Conservation (phyloP, 345 rosid genomes). For the Litchi chinensis region DNA sequence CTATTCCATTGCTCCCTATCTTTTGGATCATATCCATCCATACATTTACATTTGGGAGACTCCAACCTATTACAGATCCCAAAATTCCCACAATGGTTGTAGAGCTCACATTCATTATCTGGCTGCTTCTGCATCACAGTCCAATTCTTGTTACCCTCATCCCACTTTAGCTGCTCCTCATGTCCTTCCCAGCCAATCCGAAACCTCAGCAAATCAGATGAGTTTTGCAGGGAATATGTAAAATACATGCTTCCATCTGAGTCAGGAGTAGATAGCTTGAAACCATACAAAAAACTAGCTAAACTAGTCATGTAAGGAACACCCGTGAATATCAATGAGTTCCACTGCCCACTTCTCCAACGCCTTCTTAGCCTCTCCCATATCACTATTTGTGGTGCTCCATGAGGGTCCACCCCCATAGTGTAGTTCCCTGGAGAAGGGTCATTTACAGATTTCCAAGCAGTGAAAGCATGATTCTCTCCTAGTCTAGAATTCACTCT, state of each 20-base stretch:
- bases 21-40: conserved; percentile 52
- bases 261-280: conserved; percentile 42
- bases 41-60: conserved; percentile 49
- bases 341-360: conserved; percentile 93
- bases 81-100: conserved; percentile 73
- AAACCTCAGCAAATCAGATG: conserved; percentile 55
- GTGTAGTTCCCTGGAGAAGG: conserved; percentile 67
- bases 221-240: conserved; percentile 47
- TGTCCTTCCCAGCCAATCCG: conserved; percentile 46
- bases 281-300: conserved; percentile 51
- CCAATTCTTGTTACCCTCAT: conserved; percentile 43
- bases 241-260: conserved; percentile 50
- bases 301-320: conserved; percentile 44
- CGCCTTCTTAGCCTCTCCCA: conserved; percentile 51
- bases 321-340: conserved; percentile 55
- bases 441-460: conserved; percentile 64
- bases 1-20: conserved; percentile 30
- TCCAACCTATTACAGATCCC: conserved; percentile 47
- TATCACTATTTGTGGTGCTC: conserved; percentile 75
- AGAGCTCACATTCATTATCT: conserved; percentile 56
- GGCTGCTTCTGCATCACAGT: conserved; percentile 49
- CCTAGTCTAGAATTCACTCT: conserved; percentile 40
- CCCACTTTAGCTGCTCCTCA: conserved; percentile 63
- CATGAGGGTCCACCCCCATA: conserved; percentile 59
- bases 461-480: conserved; percentile 45